These are phyloP conservation scores for Coemansia brasiliensis DNA, from an alignment of 192 early-diverging fungal species.

Conservation along the genomic window DNA sequence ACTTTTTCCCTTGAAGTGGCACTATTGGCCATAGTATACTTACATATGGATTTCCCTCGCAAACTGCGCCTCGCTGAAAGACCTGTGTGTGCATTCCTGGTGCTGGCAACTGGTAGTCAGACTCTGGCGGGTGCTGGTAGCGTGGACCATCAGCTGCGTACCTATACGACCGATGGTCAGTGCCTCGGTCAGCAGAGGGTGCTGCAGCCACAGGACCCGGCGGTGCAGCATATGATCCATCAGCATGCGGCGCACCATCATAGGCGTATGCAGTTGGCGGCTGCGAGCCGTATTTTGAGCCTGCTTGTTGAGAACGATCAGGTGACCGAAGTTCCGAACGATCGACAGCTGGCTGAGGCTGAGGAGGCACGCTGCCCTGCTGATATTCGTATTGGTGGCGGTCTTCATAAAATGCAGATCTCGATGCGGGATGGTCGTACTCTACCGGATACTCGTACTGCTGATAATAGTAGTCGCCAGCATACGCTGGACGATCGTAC, in stretches of 20 bases:
- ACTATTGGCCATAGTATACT: constrained; percentile 4
- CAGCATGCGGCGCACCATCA: constrained; percentile 1
- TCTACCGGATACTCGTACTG: constrained; percentile 9
- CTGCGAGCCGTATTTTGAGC: constrained; percentile 23
- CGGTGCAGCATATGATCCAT: constrained; percentile 7
- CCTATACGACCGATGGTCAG: constrained; percentile 12
- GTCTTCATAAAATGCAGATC: constrained; percentile 22
- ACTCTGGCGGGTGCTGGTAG: constrained; percentile 17
- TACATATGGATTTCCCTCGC: constrained; percentile 21
- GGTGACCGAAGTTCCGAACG: constrained; percentile 18
- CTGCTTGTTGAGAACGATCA: constrained; percentile 16
- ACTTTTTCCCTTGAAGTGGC: no score
- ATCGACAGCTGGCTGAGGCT: constrained; percentile 6
- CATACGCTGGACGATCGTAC: constrained; percentile 25
- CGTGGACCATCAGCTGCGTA: constrained; percentile 18
- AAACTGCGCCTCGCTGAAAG: constrained; percentile 22
- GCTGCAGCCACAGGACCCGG: constrained; percentile 3
- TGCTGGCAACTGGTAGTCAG: constrained; percentile 28
- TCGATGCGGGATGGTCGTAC: constrained; percentile 8
- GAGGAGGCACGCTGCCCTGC: constrained; percentile 5
- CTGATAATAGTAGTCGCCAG: constrained; percentile 34
- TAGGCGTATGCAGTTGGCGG: constrained; percentile 16
- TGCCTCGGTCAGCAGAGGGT: not conserved
- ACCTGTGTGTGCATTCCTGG: constrained; percentile 23
- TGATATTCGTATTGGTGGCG: constrained; percentile 25